phyloP scores from a whole-genome alignment of 352 stramenopile species.

The Salisapilia sapeloensis region DNA sequence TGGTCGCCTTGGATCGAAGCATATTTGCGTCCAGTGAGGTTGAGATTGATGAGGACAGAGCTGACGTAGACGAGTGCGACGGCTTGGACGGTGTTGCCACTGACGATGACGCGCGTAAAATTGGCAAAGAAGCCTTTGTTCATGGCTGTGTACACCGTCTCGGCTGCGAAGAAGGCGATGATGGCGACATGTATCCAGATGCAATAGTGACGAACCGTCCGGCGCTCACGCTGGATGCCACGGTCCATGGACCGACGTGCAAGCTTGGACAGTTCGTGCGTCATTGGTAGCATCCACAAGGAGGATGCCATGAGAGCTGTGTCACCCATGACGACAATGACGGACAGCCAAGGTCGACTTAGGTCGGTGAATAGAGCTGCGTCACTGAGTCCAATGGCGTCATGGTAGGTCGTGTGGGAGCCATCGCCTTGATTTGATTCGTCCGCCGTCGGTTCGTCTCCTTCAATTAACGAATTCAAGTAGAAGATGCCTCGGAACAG shows the following conservation, averaged over 20 bases:
- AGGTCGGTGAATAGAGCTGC: conserved; percentile 17
- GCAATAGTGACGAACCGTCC: conserved; percentile 8
- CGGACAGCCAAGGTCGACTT: conserved; percentile 17
- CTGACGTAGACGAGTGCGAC: conserved; percentile 20
- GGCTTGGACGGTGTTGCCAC: conserved; percentile 19
- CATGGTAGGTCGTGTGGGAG: conserved; percentile 10
- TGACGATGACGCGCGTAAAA: conserved; percentile 19
- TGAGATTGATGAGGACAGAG: conserved; percentile 19
- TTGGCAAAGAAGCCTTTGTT: conserved; percentile 15
- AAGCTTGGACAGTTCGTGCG: conserved; percentile 18
- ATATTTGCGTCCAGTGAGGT: conserved; percentile 25
- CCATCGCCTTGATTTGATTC: conserved; percentile 1
- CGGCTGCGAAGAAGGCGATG: conserved; percentile 15
- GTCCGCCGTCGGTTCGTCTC: conserved; percentile 1
- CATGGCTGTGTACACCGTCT: conserved; percentile 16
- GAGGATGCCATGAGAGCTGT: conserved; percentile 18
- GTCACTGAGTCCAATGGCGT: conserved; percentile 16
- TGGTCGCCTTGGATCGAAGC: conserved; percentile 20
- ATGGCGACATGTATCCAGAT: conserved; percentile 16
- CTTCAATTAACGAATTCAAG: conserved; percentile 14
- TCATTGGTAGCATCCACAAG: conserved; percentile 33
- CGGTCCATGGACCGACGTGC: conserved; percentile 20
- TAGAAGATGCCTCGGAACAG: conserved; percentile 30
- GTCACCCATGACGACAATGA: conserved; percentile 19
- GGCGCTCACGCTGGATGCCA: conserved; percentile 9